Base-by-base conservation (phyloP, 208 protist genomes). In the Crithidia brevicula region DNA sequence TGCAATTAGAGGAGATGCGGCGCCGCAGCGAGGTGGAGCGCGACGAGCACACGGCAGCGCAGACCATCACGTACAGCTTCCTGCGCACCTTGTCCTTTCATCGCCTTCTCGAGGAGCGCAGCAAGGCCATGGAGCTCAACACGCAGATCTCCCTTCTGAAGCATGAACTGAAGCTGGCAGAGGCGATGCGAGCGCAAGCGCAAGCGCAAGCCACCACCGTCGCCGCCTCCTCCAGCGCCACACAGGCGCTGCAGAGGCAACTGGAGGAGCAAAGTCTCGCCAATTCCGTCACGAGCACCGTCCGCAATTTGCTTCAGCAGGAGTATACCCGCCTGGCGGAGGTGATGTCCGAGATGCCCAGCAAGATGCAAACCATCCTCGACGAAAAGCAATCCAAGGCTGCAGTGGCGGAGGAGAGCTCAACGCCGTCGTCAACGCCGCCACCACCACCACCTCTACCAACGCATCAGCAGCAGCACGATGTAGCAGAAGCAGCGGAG, bases 311-410 rank as follows among this genome's bases (percentile, higher is more conserved):
- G 28, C 33, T 82, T 9, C 49, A 72, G 27, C 34, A 46, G 28
- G 77, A 82, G 56, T 73, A 71, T 34, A 42, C 33, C 5, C 76
- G 63, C 20, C 57, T 85, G 2, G 54, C 73, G 23, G 33, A 62
- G 27, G 51, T 88, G 25, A 53, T 88, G 42, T 53, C 75, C 18
- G 34, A 72, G 40, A 73, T 85, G 53, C 79, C 79, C 4, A 34
- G 46, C 20, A 60, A 63, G 33, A 57, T 81, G 22, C 79, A 69
- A 36, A 46, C 34, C 2, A 58, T 72, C 25, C 27, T 85, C 30
- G 27, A 38, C 25, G 53, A 50, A 38, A 2, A 38, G 23, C 52
- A 42, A 13, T 16, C 36, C 22, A 18, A 28, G 34, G 47, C 27
- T 15, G 27, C 47, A 8, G 46, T 11, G 8, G 27, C 31, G 18